Conservation (phyloP, 106 monocot species). For the Platanthera guangdongensis region DNA sequence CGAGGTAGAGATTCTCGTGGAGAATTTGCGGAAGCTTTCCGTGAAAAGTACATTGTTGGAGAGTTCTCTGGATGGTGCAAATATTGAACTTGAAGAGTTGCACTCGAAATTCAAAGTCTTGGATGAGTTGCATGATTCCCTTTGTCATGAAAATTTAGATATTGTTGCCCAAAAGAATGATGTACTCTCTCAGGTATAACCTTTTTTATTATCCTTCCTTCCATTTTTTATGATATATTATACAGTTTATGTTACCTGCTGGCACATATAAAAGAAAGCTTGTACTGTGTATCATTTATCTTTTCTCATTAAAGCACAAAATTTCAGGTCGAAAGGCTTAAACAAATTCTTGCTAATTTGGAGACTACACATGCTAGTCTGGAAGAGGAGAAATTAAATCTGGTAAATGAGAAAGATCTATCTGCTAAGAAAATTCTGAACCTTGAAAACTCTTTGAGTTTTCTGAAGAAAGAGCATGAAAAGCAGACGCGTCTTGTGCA, state of each 20-base stretch:
- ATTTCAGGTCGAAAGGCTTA: slow-evolving; percentile 7
- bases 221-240: slow-evolving; percentile 1
- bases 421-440: slow-evolving; percentile 22
- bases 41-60: slow-evolving; percentile 33
- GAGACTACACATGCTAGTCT: slow-evolving; percentile 27
- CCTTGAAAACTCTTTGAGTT: slow-evolving; percentile 31
- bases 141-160: slow-evolving; percentile 18
- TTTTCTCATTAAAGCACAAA: too few species aligned
- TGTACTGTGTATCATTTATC: too few species aligned
- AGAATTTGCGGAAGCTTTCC: slow-evolving; percentile 21
- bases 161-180: slow-evolving; percentile 30
- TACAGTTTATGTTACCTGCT: neutral
- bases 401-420: slow-evolving; percentile 42
- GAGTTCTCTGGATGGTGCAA: slow-evolving; percentile 28
- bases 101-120: slow-evolving; percentile 25
- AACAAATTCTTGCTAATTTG: slow-evolving; percentile 5
- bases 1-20: slow-evolving; percentile 19
- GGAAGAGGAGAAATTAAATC: slow-evolving; percentile 18
- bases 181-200: slow-evolving; percentile 26
- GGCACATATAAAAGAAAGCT: too few species aligned
- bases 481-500: slow-evolving; percentile 15
- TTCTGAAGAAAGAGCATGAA: slow-evolving; percentile 42
- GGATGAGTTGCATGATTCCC: slow-evolving; percentile 27
- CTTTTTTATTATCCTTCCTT: neutral
- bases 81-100: slow-evolving; percentile 29